Evolutionary conservation across 192 early-diverging fungal species (phyloP), one percentile per base, ranked within the genome.

Genomic region (Podochytrium sp.): DNA sequence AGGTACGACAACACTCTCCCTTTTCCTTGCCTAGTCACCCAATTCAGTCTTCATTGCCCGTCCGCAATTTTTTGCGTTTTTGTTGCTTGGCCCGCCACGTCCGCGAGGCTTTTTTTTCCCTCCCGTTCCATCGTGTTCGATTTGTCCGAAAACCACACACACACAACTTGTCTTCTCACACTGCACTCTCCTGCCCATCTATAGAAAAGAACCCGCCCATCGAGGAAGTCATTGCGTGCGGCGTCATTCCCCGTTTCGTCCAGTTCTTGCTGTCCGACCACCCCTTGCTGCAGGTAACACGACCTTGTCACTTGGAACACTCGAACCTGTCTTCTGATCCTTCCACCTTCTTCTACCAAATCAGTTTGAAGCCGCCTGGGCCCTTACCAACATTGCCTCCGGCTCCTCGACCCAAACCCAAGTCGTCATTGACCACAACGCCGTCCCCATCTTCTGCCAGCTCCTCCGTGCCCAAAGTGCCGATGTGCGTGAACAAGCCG

Each of bases 351-450:
- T 43, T 16, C 63, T 51, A 53, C 74, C 75, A 61, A 80, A 91
- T 29, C 80, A 92, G 95, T 99, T 99, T 81, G 97, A 99, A 80
- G 94, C 97, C 52, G 96, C 95, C 29, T 99, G 97, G 97, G 97
- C 97, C 23, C 84, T 99, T 78, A 99, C 97, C 72, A 99, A 99
- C 85, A 99, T 99, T 80, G 97, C 97, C 7, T 98, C 96, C 0
- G 97, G 97, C 42, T 92, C 95, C 10, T 95, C 95, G 6, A 76
- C 88, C 71, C 96, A 99, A 84, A 99, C 97, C 14, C 87, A 95
- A 80, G 91, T 92, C 58, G 96, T 98, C 10, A 95, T 98, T 65
- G 90, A 95, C n/a, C 82, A 89, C 55, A 92, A 92, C 50, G 96
- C 97, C 18, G 93, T 99, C 27, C 96, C 94, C 51, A 83, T 91